Evolutionary conservation across 257 asterid genomes (phyloP), one percentile per base, ranked within the genome.

Genomic region (Osmanthus fragrans): DNA sequence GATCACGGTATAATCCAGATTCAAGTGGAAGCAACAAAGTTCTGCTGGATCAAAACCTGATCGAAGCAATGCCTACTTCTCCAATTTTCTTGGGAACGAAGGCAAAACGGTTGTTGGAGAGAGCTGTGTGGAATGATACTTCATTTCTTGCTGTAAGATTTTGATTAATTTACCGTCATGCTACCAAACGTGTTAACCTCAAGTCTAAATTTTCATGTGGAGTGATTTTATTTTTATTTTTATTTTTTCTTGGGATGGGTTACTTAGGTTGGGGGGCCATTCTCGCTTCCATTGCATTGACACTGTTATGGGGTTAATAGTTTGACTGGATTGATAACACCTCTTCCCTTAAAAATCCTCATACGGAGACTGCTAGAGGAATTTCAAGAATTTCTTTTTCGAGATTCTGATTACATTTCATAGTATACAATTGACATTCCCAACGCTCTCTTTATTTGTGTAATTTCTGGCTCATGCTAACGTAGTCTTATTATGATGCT

Each of bases 51-150:
- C 91, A 89, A 86, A 92, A 92, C 84, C 86, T 92, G 77, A 73
- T 90, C 72, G 97, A 90, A 71, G 84, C 95, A 29, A 89, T 92
- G 97, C 93, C 94, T 69, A 92, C 97, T 78, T 88, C 94, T 79
- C 97, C 97, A 63, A 92, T 92, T 77, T 92, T 92, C 86, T 78
- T 90, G 87, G 96, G 96, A 69, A 87, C 92, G 18, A 89, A 89
- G 82, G 97, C 96, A 45, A 92, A 92, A 80, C 86, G 89, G 72
- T 79, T 89, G 72, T 58, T 92, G 84, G 94, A 90, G 86, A 88
- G 97, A 86, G 96, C 96, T 72, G 92, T 90, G 73, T 92, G 97
- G 97, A 92, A 92, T 36, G 97, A 92, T 84, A 92, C 97, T 67
- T 79, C 93, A 27, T 90, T 92, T 89, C 96, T 92, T 72, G 97